A percentile compares a stretch with the other conserved stretches of the same genome.
phyloP scores from a whole-genome alignment of 345 rosid genomes.

The Reutealis trisperma region DNA sequence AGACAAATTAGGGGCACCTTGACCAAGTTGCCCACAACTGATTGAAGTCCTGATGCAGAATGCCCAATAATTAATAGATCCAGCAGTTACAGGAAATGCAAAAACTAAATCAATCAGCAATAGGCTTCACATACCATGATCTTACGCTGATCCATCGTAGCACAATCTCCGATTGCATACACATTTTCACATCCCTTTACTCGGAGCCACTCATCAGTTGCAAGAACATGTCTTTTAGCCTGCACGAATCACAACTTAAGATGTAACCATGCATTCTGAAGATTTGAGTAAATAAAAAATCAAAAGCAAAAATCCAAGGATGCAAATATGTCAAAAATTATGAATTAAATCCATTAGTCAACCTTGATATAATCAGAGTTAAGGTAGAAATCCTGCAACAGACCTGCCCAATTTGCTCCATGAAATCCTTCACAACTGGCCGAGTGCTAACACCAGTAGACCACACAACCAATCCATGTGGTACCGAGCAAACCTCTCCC shows the following conservation, averaged over 20 bases:
- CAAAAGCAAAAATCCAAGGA: too few species aligned
- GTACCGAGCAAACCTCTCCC: conserved; percentile 54
- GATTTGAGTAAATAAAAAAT: not conserved
- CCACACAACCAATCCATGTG: conserved; percentile 93
- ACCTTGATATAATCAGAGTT: not conserved
- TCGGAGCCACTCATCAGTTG: conserved; percentile 85
- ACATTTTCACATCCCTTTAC: conserved; percentile 82
- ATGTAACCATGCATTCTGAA: not conserved
- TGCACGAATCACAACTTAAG: conserved; percentile 17
- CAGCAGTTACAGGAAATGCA: not conserved
- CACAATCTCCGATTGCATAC: conserved; percentile 95
- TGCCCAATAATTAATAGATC: not conserved
- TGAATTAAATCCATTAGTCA: not conserved
- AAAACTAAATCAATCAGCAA: conserved; percentile 9
- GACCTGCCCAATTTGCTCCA: conserved; percentile 94
- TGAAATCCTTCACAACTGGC: conserved; percentile 73
- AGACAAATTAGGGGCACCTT: not conserved
- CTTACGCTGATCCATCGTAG: conserved; percentile 85
- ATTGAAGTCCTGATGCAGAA: not conserved
- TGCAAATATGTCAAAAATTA: not conserved
- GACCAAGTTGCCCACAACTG: not conserved
- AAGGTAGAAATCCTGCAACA: not conserved
- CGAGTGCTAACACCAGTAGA: conserved; percentile 89
- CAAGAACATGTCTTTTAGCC: conserved; percentile 69
- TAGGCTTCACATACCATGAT: conserved; percentile 57